phyloP scores from a whole-genome alignment of 2,329 filamentous ascomycete genomes.

The Kalaharituber pfeilii region DNA sequence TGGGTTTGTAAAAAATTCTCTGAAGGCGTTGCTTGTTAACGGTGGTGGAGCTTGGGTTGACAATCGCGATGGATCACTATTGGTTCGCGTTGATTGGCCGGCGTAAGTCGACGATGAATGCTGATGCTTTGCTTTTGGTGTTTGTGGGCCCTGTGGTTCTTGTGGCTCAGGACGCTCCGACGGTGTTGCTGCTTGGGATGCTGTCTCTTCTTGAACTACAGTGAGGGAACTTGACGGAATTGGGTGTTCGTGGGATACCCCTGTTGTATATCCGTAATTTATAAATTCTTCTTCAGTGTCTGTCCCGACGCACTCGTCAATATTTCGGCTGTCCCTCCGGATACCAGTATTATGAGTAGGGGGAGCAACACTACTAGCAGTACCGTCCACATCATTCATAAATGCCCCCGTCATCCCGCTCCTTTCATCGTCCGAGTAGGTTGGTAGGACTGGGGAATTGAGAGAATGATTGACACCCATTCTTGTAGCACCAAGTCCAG shows the following conservation, averaged over 20 bases:
- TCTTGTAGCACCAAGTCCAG: not conserved
- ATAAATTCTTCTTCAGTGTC: not conserved
- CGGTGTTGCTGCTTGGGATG: not conserved
- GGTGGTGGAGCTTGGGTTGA: not conserved
- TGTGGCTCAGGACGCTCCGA: not conserved
- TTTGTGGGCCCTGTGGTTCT: not conserved
- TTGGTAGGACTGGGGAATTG: conserved; percentile 3
- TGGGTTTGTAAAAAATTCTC: not conserved
- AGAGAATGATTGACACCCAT: not conserved
- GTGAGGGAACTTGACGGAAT: not conserved
- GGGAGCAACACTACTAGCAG: conserved; percentile 2
- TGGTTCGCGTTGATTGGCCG: not conserved
- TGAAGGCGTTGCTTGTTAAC: not conserved
- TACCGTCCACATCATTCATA: not conserved
- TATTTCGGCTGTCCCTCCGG: not conserved
- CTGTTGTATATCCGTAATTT: not conserved
- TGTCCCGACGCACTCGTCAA: not conserved
- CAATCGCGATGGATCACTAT: not conserved
- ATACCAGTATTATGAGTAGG: not conserved
- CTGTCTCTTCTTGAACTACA: not conserved
- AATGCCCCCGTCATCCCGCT: not conserved
- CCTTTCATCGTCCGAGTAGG: conserved; percentile 15
- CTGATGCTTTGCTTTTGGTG: not conserved
- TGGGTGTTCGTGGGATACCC: not conserved
- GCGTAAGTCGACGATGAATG: too few species aligned